phyloP scores from a whole-genome alignment of 176 grass and related monocot genomes.

The Musa acuminata region DNA sequence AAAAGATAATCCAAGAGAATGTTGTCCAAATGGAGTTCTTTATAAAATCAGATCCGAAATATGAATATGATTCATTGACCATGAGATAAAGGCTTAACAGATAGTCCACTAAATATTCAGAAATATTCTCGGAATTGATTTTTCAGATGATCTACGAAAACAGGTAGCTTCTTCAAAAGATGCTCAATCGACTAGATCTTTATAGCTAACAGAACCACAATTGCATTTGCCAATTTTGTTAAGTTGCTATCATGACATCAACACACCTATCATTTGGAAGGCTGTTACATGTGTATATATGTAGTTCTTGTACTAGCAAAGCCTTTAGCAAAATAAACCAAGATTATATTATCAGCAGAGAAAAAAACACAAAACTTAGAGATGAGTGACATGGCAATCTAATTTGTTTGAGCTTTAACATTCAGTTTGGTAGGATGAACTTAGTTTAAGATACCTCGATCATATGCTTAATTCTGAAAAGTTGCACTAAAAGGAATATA shows the following conservation, averaged over 20 bases:
- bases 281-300: background rate
- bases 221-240: background rate
- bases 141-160: background rate
- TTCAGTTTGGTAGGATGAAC: no score
- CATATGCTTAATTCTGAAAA: no score
- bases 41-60: no score
- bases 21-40: no score
- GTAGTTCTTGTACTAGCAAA: background rate
- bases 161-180: background rate
- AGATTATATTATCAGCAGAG: background rate
- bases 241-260: background rate
- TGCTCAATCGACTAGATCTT: background rate
- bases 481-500: no score
- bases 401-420: no score
- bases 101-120: background rate
- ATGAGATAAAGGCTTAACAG: no score
- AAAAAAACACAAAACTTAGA: background rate
- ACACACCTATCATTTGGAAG: background rate
- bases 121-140: background rate
- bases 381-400: no score
- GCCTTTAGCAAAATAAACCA: background rate
- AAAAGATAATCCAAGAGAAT: no score
- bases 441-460: no score
- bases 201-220: background rate
- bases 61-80: no score